phyloP scores from a whole-genome alignment of 345 rosid genomes.

The Alliaria petiolata region DNA sequence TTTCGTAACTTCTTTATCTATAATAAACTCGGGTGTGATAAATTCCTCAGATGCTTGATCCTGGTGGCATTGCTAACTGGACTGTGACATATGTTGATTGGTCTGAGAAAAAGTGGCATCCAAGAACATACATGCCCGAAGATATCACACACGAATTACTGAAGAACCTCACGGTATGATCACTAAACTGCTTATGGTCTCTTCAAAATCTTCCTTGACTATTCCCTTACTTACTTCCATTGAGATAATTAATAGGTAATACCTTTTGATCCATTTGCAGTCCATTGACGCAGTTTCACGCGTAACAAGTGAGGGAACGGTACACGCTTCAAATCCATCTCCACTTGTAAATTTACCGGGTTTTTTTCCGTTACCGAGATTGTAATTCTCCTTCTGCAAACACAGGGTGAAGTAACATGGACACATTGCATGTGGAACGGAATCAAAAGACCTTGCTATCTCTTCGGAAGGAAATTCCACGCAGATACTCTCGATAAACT shows the following conservation, averaged over 20 bases:
- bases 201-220: background rate
- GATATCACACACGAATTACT: constrained; percentile 62
- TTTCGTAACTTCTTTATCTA: background rate
- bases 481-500: constrained; percentile 61
- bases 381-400: background rate
- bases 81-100: constrained; percentile 96
- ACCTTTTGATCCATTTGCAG: constrained; percentile 43
- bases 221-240: too few species aligned
- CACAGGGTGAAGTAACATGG: constrained; percentile 52
- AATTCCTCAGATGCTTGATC: constrained; percentile 74
- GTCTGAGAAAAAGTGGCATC: constrained; percentile 99
- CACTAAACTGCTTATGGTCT: constrained; percentile 6
- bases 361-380: background rate
- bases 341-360: background rate
- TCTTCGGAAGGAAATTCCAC: constrained; percentile 86
- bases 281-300: constrained; percentile 65
- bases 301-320: constrained; percentile 72
- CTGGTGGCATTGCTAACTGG: constrained; percentile 88
- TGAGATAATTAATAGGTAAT: background rate
- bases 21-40: constrained; percentile 10
- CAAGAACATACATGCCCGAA: constrained; percentile 64
- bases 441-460: constrained; percentile 82
- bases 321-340: constrained; percentile 13
- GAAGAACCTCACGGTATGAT: constrained; percentile 64
- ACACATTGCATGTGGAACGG: constrained; percentile 86